Evolutionary conservation across 495 filamentous ascomycete genomes (phyloP).

Genomic region (Aspergillus sclerotiicarbonarius): DNA sequence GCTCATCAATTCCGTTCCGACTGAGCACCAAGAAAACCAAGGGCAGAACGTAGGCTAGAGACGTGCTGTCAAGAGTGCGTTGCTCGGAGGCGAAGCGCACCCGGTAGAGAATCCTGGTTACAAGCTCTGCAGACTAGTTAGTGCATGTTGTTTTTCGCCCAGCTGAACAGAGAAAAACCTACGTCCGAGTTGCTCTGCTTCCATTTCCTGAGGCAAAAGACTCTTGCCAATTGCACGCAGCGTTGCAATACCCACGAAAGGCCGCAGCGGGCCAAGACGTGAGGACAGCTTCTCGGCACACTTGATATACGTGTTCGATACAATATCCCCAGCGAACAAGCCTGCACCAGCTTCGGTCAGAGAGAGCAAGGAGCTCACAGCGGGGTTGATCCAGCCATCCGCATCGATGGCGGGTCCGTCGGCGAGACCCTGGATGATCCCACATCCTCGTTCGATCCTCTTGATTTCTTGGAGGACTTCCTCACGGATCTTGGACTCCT

Average conservation of each 20-base stretch:
- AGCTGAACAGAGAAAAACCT: constrained; percentile 3
- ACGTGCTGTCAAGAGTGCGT: constrained; percentile 80
- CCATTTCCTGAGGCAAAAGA: constrained; percentile 65
- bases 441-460: constrained; percentile 73
- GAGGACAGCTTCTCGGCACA: constrained; percentile 69
- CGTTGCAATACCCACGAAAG: constrained; percentile 85
- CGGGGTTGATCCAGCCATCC: constrained; percentile 79
- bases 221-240: constrained; percentile 72
- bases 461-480: constrained; percentile 65
- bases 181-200: constrained; percentile 73
- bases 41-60: constrained; percentile 82
- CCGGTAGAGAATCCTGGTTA: constrained; percentile 87
- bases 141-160: neutral
- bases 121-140: constrained; percentile 53
- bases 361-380: constrained; percentile 65
- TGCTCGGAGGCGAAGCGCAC: constrained; percentile 89
- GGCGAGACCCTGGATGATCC: constrained; percentile 77
- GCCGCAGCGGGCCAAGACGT: constrained; percentile 71
- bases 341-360: constrained; percentile 76
- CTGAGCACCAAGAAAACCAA: constrained; percentile 72
- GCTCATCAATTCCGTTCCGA: constrained; percentile 72
- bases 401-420: constrained; percentile 82
- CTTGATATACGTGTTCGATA: constrained; percentile 75
- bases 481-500: constrained; percentile 75
- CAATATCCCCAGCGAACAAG: constrained; percentile 71